Conservation (phyloP, 352 stramenopile species). For the Phytophthora podocarpi region DNA sequence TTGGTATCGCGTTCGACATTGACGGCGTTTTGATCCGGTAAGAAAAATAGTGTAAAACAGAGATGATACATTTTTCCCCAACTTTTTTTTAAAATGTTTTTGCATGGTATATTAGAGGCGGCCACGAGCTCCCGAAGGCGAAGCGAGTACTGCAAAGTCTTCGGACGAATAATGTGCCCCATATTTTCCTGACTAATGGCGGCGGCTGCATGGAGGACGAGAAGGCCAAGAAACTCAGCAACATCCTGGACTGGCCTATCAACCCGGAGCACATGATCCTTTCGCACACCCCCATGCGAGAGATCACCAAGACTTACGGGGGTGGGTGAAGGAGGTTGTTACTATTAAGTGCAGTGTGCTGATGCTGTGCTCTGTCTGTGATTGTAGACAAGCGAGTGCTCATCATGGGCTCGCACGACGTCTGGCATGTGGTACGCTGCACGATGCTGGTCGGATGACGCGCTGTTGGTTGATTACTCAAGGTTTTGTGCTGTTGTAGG, state of each 20-base stretch:
- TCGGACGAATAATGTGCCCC: slow-evolving; percentile 63
- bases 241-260: slow-evolving; percentile 65
- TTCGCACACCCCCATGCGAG: slow-evolving; percentile 90
- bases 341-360: neutral
- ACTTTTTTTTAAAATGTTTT: neutral
- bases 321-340: slow-evolving; percentile 28
- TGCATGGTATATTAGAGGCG: slow-evolving; percentile 42
- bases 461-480: neutral
- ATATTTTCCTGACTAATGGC: slow-evolving; percentile 92
- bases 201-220: slow-evolving; percentile 85
- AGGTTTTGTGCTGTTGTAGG: slow-evolving; percentile 22
- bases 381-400: slow-evolving; percentile 77
- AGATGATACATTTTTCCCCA: neutral
- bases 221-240: slow-evolving; percentile 81
- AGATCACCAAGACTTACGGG: slow-evolving; percentile 66
- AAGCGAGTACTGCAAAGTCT: slow-evolving; percentile 72
- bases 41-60: neutral
- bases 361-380: neutral
- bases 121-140: slow-evolving; percentile 71
- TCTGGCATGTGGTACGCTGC: slow-evolving; percentile 70
- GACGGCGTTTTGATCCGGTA: slow-evolving; percentile 91
- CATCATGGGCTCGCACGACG: slow-evolving; percentile 86
- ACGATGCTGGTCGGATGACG: neutral
- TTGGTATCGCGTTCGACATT: slow-evolving; percentile 92
- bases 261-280: slow-evolving; percentile 80